Percentiles rank a stretch among this genome's conserved stretches.
phyloP scores from a whole-genome alignment of 805 yeast genomes.

The Priceomyces medius region DNA sequence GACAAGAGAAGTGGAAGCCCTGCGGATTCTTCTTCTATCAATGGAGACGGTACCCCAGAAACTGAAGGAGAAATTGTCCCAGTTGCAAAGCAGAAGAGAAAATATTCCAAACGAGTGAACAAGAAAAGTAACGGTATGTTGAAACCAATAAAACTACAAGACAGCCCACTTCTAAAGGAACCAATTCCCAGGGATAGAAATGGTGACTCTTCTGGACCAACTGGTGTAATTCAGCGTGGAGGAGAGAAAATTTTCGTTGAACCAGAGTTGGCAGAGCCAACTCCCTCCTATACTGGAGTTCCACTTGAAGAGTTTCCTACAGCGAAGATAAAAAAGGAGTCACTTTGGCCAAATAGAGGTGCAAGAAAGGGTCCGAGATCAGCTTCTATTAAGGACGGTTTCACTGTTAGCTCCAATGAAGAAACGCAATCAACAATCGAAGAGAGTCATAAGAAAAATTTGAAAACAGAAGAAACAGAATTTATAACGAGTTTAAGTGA shows the following conservation, averaged over 20 bases:
- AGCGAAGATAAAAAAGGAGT: slow-evolving; percentile 53
- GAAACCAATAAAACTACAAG: slow-evolving; percentile 3
- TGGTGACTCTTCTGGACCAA: neutral
- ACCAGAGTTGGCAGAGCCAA: slow-evolving; percentile 55
- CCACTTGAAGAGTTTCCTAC: slow-evolving; percentile 72
- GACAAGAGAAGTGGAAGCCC: neutral
- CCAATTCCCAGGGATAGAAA: neutral
- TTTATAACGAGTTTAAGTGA: slow-evolving; percentile 16
- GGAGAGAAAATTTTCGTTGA: slow-evolving; percentile 46
- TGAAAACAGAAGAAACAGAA: slow-evolving; percentile 16
- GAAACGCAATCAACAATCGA: slow-evolving; percentile 14
- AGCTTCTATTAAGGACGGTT: slow-evolving; percentile 8
- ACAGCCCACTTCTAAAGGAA: slow-evolving; percentile 13
- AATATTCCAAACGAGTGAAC: slow-evolving; percentile 4
- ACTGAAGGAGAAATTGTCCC: slow-evolving; percentile 1
- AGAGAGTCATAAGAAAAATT: slow-evolving; percentile 9
- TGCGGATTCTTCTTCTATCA: neutral
- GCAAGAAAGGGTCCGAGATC: slow-evolving; percentile 11
- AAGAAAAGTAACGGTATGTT: neutral
- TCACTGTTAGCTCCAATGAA: slow-evolving; percentile 15
- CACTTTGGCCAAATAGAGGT: slow-evolving; percentile 47
- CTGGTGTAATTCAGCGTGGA: slow-evolving; percentile 12
- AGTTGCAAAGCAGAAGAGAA: slow-evolving; percentile 2
- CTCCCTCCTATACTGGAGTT: slow-evolving; percentile 66
- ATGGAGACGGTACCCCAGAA: neutral